Evolutionary conservation across 495 filamentous ascomycete species (phyloP).

Genomic region (Glonium stellatum): DNA sequence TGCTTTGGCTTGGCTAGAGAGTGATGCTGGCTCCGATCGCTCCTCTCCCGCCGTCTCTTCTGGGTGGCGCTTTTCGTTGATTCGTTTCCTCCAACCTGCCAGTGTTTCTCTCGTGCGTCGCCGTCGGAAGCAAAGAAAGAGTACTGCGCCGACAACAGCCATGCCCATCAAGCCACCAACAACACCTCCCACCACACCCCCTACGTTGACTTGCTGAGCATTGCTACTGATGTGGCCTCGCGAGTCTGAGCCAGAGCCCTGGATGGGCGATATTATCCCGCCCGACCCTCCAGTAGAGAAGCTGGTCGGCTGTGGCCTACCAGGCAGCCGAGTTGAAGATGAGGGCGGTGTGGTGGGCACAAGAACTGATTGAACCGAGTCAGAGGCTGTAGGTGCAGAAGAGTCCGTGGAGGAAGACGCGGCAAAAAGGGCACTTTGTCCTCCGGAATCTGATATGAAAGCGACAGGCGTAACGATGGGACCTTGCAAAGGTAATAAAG

Average conservation of each 20-base stretch:
- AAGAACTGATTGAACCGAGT: conserved; percentile 15
- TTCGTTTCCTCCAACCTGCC: conserved; percentile 9
- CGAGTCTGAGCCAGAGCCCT: conserved; percentile 6
- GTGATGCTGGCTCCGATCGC: background rate
- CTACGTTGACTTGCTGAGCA: conserved; percentile 11
- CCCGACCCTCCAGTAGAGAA: conserved; percentile 14
- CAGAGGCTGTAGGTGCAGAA: conserved; percentile 19
- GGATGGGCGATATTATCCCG: conserved; percentile 20
- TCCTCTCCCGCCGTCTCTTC: background rate
- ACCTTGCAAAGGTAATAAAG: conserved; percentile 1
- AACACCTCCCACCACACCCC: conserved; percentile 22
- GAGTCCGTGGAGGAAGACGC: conserved; percentile 2
- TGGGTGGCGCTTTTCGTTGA: conserved; percentile 20
- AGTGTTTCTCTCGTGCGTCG: conserved; percentile 15
- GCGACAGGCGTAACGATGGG: conserved; percentile 12
- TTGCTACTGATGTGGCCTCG: conserved; percentile 4
- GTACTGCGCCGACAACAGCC: conserved; percentile 16
- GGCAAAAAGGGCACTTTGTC: background rate
- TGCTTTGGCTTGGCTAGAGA: background rate
- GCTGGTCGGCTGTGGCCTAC: conserved; percentile 7
- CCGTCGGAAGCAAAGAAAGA: conserved; percentile 24
- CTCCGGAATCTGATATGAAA: conserved; percentile 10
- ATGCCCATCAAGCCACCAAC: conserved; percentile 21
- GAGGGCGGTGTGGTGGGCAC: conserved; percentile 7
- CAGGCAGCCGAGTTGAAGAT: background rate